These are phyloP conservation scores for Chlorella sorokiniana DNA, from an alignment of 139 green algal genomes.

Conservation along the genomic window DNA sequence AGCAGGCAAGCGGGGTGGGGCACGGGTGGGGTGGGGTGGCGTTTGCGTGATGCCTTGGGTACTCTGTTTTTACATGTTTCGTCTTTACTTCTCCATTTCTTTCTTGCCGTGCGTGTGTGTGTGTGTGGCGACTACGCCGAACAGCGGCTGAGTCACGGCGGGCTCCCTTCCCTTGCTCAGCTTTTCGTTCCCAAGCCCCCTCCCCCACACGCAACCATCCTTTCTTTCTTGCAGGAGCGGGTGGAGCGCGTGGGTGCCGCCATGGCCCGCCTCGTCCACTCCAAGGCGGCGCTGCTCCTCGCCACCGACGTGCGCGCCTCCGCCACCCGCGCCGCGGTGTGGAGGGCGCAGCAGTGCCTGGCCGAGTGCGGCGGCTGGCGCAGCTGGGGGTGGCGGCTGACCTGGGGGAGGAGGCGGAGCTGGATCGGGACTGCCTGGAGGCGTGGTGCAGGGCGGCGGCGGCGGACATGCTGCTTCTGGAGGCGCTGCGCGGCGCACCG, in stretches of 20 bases:
- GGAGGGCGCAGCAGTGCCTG: conserved; percentile 67
- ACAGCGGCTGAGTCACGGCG: background rate
- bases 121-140: too few species aligned
- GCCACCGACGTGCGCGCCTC: conserved; percentile 62
- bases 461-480: conserved; percentile 69
- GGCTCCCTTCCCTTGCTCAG: background rate
- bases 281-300: conserved; percentile 70
- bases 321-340: conserved; percentile 60
- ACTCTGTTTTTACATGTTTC: too few species aligned
- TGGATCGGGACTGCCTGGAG: conserved; percentile 56
- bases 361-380: conserved; percentile 44
- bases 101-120: too few species aligned
- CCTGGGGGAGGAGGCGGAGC: conserved; percentile 28
- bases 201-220: too few species aligned
- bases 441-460: conserved; percentile 63
- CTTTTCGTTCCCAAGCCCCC: too few species aligned
- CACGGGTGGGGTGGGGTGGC: background rate
- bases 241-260: conserved; percentile 47
- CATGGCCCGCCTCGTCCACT: conserved; percentile 63
- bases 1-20: background rate
- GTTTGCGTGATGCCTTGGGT: background rate
- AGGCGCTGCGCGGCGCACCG: conserved; percentile 63
- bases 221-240: background rate
- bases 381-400: conserved; percentile 38
- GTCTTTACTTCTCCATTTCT: too few species aligned